Conservation (phyloP, 2,329 filamentous ascomycete genomes). For the Curvularia hawaiiensis region DNA sequence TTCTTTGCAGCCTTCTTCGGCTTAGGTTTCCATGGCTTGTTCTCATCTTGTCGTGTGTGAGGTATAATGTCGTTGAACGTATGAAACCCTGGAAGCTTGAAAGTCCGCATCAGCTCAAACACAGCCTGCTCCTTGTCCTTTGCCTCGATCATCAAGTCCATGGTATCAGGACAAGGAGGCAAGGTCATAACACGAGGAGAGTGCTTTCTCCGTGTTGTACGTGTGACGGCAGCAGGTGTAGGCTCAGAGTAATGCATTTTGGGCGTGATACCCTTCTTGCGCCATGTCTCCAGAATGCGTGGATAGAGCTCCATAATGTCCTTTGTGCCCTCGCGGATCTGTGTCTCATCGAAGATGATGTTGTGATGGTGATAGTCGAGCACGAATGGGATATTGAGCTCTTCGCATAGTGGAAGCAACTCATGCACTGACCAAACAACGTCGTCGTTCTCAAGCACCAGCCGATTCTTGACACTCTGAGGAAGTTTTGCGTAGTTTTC, state of each 20-base stretch:
- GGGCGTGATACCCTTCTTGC: conserved; percentile 79
- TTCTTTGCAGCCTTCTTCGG: conserved; percentile 54
- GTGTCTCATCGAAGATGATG: conserved; percentile 77
- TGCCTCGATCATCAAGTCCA: conserved; percentile 99
- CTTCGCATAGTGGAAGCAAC: conserved; percentile 85
- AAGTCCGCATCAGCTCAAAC: conserved; percentile 89
- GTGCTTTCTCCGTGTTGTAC: conserved; percentile 81
- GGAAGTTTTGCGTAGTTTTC: conserved; percentile 72
- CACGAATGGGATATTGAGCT: conserved; percentile 90
- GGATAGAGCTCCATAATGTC: conserved; percentile 79
- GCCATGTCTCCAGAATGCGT: conserved; percentile 84
- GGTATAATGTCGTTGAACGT: conserved; percentile 78
- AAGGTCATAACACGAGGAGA: conserved; percentile 77
- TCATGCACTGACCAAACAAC: conserved; percentile 93
- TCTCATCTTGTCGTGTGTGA: conserved; percentile 76
- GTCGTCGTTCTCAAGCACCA: conserved; percentile 95
- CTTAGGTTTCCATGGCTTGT: conserved; percentile 54
- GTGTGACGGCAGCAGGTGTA: conserved; percentile 75
- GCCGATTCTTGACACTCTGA: conserved; percentile 72
- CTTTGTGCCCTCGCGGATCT: conserved; percentile 80
- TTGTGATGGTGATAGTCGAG: conserved; percentile 97
- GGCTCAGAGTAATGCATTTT: conserved; percentile 98
- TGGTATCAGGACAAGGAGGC: conserved; percentile 79
- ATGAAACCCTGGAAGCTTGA: conserved; percentile 80
- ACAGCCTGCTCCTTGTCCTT: conserved; percentile 98